phyloP scores from a whole-genome alignment of 2,329 filamentous ascomycete species.

The Tolypocladium pustulatum region DNA sequence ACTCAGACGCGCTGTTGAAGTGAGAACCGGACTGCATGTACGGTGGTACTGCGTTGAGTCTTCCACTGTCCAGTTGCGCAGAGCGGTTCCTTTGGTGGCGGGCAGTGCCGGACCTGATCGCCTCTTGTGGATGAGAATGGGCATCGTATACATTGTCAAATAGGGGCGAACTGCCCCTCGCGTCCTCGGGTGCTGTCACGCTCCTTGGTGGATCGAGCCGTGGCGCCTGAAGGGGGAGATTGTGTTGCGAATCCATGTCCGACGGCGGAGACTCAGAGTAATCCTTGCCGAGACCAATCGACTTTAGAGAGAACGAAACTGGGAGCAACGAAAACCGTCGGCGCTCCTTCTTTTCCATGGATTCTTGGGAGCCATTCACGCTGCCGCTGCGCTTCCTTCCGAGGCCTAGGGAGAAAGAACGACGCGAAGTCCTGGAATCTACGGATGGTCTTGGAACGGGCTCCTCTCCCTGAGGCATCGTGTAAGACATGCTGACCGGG shows the following conservation, averaged over 20 bases:
- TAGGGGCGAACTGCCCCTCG: slow-evolving; percentile 24
- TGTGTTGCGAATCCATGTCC: slow-evolving; percentile 39
- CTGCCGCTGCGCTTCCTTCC: slow-evolving; percentile 63
- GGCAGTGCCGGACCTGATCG: slow-evolving; percentile 21
- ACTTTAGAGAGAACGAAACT: slow-evolving; percentile 51
- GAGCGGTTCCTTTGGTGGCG: slow-evolving; percentile 32
- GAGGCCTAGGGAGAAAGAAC: slow-evolving; percentile 60
- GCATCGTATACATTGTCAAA: slow-evolving; percentile 29
- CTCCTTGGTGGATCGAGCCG: slow-evolving; percentile 17
- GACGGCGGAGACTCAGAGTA: slow-evolving; percentile 26
- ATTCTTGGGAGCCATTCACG: slow-evolving; percentile 44
- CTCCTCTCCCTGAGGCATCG: slow-evolving; percentile 49
- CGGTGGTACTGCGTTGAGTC: slow-evolving; percentile 32
- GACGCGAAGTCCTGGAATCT: slow-evolving; percentile 56
- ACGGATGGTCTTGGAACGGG: slow-evolving; percentile 48
- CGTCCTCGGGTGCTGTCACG: slow-evolving; percentile 24
- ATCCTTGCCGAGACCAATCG: slow-evolving; percentile 50
- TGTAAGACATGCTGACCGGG: slow-evolving; percentile 80
- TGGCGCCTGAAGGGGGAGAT: slow-evolving; percentile 39
- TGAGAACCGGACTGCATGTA: slow-evolving; percentile 35
- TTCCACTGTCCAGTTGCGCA: slow-evolving; percentile 25
- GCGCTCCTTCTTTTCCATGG: slow-evolving; percentile 46
- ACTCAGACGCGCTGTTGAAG: slow-evolving; percentile 41
- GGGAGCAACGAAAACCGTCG: slow-evolving; percentile 65
- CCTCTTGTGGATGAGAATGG: slow-evolving; percentile 23